Evolutionary conservation across 306 rosid genomes (phyloP).

Genomic region (Citrullus mucosospermus): DNA sequence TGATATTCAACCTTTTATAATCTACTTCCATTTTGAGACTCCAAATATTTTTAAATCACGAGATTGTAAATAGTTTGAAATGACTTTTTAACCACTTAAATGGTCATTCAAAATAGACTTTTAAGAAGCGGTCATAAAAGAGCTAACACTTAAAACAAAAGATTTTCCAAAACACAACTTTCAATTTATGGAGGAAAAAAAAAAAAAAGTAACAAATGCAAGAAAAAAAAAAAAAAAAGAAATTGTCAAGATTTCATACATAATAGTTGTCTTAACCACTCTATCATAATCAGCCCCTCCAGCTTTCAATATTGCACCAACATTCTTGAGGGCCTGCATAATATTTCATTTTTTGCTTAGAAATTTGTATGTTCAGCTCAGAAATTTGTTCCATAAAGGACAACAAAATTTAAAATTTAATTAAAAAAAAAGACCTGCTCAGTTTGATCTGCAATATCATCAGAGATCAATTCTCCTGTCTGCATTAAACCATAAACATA

Average conservation of each 20-base stretch:
- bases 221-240: background rate
- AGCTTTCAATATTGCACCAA: conserved; percentile 81
- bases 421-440: conserved; percentile 44
- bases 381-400: background rate
- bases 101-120: too few species aligned
- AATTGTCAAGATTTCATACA: conserved; percentile 27
- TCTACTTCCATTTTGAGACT: too few species aligned
- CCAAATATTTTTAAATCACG: too few species aligned
- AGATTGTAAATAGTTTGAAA: too few species aligned
- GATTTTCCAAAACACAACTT: background rate
- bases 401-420: background rate
- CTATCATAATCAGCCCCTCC: conserved; percentile 61
- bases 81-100: too few species aligned
- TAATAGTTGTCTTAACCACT: conserved; percentile 85
- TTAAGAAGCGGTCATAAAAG: too few species aligned
- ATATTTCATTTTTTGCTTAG: background rate
- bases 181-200: too few species aligned
- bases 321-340: conserved; percentile 62
- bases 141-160: background rate
- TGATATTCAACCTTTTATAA: too few species aligned
- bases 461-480: conserved; percentile 77
- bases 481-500: conserved; percentile 23
- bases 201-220: background rate
- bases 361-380: background rate
- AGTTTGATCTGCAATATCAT: conserved; percentile 65